These are phyloP conservation scores for Cruciata laevipes DNA, from an alignment of 257 asterid genomes.

Conservation along the genomic window DNA sequence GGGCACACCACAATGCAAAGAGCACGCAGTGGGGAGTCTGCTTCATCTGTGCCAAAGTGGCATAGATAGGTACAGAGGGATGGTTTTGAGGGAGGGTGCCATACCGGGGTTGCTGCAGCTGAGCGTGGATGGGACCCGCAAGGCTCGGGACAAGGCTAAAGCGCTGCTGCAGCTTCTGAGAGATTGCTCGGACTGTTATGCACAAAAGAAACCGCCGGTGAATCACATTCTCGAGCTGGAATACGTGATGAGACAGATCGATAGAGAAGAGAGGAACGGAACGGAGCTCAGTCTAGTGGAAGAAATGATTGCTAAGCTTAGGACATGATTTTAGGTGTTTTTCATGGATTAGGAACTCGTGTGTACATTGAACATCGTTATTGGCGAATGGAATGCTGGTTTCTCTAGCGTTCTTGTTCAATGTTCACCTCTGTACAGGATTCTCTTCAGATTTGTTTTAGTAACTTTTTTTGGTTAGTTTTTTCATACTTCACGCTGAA, in stretches of 20 bases:
- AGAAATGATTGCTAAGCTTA: conserved; percentile 79
- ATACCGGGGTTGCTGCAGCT: conserved; percentile 68
- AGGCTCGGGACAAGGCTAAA: conserved; percentile 60
- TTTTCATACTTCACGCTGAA: conserved; percentile 1
- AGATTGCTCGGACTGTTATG: conserved; percentile 39
- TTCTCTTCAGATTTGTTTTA: not conserved
- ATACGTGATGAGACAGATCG: conserved; percentile 68
- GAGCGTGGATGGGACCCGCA: conserved; percentile 62
- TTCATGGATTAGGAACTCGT: not conserved
- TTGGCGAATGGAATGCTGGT: not conserved
- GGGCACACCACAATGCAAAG: conserved; percentile 51
- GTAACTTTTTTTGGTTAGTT: not conserved
- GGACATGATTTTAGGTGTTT: conserved; percentile 35
- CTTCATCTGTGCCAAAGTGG: conserved; percentile 46
- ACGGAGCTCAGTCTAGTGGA: conserved; percentile 49
- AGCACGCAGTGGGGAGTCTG: conserved; percentile 56
- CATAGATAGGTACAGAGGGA: conserved; percentile 56
- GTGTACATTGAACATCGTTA: not conserved
- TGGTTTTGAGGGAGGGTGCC: conserved; percentile 73
- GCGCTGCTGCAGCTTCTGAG: conserved; percentile 58
- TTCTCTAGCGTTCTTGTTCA: not conserved
- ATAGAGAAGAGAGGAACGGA: conserved; percentile 51
- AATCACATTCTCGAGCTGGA: conserved; percentile 48
- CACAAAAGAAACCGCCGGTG: conserved; percentile 28
- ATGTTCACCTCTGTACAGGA: conserved; percentile 2